Evolutionary conservation across 768 basidiomycete species (phyloP), one percentile per base, ranked within the genome.

Genomic region (Serendipita sp.): DNA sequence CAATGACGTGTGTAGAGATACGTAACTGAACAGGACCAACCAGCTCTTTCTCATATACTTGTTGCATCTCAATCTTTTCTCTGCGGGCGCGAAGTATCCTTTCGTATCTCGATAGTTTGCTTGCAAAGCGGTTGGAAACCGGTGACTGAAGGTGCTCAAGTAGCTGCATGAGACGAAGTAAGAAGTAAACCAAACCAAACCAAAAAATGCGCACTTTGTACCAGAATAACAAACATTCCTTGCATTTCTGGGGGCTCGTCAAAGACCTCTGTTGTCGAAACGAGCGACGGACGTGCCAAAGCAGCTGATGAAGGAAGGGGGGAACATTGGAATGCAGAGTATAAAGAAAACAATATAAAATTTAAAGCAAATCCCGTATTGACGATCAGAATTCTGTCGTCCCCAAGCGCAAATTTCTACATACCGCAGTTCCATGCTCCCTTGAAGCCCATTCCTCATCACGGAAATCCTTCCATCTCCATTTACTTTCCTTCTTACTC

Each of bases 61-160:
- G 67, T 51, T 77, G 74, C 78, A 78, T 81, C 48, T 75, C 71
- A 46, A 75, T 76, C 66, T 81, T 83, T 64, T 81, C 78, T 41
- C 77, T 71, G 65, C 78, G 83, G 32, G 71, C 74, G 0, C 73
- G 76, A 28, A 91, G 79, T 66, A 88, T 76, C 23, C 77, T 72
- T 44, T 81, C 80, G 67, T 86, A 91, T 35, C 87, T 77, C 62
- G 67, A 67, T 38, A 90, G 73, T 3, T 87, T 74, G 16, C 11
- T 16, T 38, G 0, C 72, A 71, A 66, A 74, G 75, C 16, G 76
- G 72, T 47, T 77, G 75, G 44, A 66, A 65, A 65, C 88, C 13
- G 41, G 75, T 16, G 76, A 72, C 47, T 77, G 75, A 44, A 66
- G 65, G 66, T 88, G 41, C 81, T 5, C 87, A 87, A 44, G 75